phyloP scores from a whole-genome alignment of 2,329 filamentous ascomycete genomes.

The Paracorniculantispora psalliotae region DNA sequence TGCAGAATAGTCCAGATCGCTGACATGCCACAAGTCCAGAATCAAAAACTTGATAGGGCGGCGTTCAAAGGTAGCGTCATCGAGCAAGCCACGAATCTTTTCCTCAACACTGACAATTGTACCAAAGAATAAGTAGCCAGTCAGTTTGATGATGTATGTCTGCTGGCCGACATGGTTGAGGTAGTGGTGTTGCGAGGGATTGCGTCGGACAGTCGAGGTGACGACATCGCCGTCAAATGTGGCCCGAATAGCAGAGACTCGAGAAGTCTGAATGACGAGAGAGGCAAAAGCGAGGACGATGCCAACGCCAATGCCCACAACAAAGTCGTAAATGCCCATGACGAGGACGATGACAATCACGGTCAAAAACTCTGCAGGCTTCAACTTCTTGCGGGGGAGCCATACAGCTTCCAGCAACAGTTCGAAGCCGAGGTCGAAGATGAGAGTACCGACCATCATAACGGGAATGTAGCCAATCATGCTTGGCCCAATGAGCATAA shows the following conservation, averaged over 20 bases:
- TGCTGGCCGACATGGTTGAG: slow-evolving; percentile 80
- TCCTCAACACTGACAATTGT: slow-evolving; percentile 95
- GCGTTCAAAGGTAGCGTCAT: slow-evolving; percentile 71
- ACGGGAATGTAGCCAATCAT: slow-evolving; percentile 93
- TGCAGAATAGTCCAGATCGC: slow-evolving; percentile 91
- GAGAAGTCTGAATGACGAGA: slow-evolving; percentile 85
- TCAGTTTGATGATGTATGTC: slow-evolving; percentile 85
- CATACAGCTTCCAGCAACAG: slow-evolving; percentile 83
- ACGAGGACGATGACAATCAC: slow-evolving; percentile 85
- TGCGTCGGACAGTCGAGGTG: slow-evolving; percentile 86
- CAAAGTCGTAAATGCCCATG: slow-evolving; percentile 97
- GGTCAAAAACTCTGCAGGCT: slow-evolving; percentile 82
- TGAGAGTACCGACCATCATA: slow-evolving; percentile 93
- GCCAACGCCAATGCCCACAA: slow-evolving; percentile 86
- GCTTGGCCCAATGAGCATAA: slow-evolving; percentile 80
- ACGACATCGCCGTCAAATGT: slow-evolving; percentile 88
- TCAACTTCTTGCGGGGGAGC: slow-evolving; percentile 82
- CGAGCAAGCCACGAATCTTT: slow-evolving; percentile 74
- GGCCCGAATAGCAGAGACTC: slow-evolving; percentile 81
- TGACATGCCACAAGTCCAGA: slow-evolving; percentile 83
- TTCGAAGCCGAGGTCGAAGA: slow-evolving; percentile 92
- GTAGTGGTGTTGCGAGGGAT: slow-evolving; percentile 83
- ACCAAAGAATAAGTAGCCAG: slow-evolving; percentile 96
- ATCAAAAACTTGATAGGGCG: slow-evolving; percentile 85
- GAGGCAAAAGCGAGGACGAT: slow-evolving; percentile 89